Base-by-base conservation (phyloP, 2,329 filamentous ascomycete species). In the Sphaerostilbella broomeana region DNA sequence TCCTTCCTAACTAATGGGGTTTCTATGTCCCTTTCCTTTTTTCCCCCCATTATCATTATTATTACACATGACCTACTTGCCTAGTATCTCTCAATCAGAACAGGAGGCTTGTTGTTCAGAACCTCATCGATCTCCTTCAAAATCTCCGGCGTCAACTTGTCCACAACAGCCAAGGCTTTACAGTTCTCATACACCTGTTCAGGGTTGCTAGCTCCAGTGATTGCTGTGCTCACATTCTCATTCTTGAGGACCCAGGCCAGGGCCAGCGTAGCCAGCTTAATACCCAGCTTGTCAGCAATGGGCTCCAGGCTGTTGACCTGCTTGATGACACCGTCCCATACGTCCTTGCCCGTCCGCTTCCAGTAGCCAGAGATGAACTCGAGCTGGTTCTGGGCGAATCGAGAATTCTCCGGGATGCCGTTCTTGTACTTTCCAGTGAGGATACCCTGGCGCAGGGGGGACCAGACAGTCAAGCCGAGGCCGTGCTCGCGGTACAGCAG, bases 361-460 rank as follows among this genome's bases (percentile, higher is more conserved):
- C 68, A 70, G 59, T 63, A 72, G 25, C 69, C 67, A 43, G 68
- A 61, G 49, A 80, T 68, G 54, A 72, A 81, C 37, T 71, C 66
- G 44, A 80, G 69, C 36, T 72, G 64, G 28, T 69, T 69, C 50
- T 70, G 67, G 10, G 70, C 70, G 42, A 81, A 65, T 19, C 80
- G 67, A n/a, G 73, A 77, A 46, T 72, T 72, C 4, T 70, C 62
- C 4, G 77, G 77, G 27, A 81, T 73, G 19, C 74, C 75, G 49
- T 79, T 62, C 56, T 76, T 79, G 62, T 84, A 84, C 59, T 84
- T 84, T 32, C 79, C 80, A 0, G 77, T 77, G 46, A 84, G 61
- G 44, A 83, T 67, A 15, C 79, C 79, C 35, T 61, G 55, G 30
- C 56, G 55, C 52, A 84, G 61, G 2, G 79, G 80, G 3, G 71